phyloP scores from a whole-genome alignment of 164 flowering plant species.

The Macadamia integrifolia region DNA sequence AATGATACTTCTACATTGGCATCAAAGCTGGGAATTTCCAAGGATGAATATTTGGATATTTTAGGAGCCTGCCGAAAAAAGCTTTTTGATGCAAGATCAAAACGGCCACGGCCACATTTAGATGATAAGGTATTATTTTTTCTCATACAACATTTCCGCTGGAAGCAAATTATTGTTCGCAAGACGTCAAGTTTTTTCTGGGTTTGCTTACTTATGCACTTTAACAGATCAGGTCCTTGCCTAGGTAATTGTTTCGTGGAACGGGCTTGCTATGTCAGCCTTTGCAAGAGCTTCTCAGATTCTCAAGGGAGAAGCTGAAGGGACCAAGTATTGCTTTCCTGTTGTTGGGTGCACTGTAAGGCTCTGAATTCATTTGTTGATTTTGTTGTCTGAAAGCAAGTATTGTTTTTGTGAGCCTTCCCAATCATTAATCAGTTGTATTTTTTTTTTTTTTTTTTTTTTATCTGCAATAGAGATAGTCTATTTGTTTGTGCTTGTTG shows the following conservation, averaged over 20 bases:
- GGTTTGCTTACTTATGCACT: conserved; percentile 5
- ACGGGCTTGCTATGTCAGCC: conserved; percentile 85
- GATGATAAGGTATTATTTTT: conserved; percentile 78
- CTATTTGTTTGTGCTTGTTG: too few relatives aligned
- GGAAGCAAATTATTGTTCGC: not conserved
- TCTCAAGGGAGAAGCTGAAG: conserved; percentile 52
- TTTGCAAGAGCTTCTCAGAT: conserved; percentile 90
- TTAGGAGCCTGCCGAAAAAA: conserved; percentile 53
- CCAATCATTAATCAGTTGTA: too few relatives aligned
- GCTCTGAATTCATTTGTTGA: not conserved
- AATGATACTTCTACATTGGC: conserved; percentile 52
- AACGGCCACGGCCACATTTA: conserved; percentile 81
- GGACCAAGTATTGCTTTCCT: conserved; percentile 58
- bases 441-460: not conserved
- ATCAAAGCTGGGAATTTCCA: conserved; percentile 45
- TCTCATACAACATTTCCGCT: not conserved
- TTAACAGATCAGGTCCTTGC: conserved; percentile 16
- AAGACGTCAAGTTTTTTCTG: not conserved
- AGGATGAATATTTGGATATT: conserved; percentile 52
- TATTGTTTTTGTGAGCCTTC: not conserved
- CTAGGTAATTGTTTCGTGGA: conserved; percentile 96
- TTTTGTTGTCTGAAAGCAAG: not conserved
- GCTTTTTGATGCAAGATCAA: conserved; percentile 59
- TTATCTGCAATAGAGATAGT: not conserved
- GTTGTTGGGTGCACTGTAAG: conserved; percentile 68